phyloP scores from a whole-genome alignment of 306 rosid genomes.

The Corylus avellana region DNA sequence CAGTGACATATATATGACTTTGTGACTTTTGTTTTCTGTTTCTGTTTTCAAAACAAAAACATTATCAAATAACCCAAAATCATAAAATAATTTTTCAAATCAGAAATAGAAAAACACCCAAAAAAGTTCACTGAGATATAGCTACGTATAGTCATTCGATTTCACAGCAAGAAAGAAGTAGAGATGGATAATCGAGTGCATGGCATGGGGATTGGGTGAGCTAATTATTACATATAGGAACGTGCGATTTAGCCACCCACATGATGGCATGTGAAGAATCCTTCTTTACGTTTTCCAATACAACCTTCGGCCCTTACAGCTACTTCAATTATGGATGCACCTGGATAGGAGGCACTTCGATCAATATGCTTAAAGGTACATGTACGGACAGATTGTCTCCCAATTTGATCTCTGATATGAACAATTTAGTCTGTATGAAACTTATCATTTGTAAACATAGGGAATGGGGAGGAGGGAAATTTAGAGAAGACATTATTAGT shows the following conservation, averaged over 20 bases:
- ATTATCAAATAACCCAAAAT: too few species aligned
- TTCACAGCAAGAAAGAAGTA: conserved; percentile 3
- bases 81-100: neutral
- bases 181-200: neutral
- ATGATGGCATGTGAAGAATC: conserved; percentile 40
- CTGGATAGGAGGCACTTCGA: neutral
- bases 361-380: conserved; percentile 15
- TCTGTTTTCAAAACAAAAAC: too few species aligned
- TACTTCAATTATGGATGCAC: conserved; percentile 34
- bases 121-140: too few species aligned
- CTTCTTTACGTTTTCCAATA: conserved; percentile 6
- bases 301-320: conserved; percentile 11
- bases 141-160: neutral
- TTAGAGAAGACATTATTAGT: too few species aligned
- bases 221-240: conserved; percentile 16
- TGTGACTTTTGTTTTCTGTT: too few species aligned
- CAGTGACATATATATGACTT: too few species aligned
- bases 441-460: too few species aligned
- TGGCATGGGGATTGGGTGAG: conserved; percentile 41
- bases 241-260: conserved; percentile 9
- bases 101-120: neutral
- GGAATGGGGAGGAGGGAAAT: too few species aligned
- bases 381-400: neutral
- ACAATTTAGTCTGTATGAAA: too few species aligned
- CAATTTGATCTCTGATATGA: neutral